These are phyloP conservation scores for Aplosporella prunicola DNA, from an alignment of 2,329 filamentous ascomycete genomes.

Conservation along the genomic window DNA sequence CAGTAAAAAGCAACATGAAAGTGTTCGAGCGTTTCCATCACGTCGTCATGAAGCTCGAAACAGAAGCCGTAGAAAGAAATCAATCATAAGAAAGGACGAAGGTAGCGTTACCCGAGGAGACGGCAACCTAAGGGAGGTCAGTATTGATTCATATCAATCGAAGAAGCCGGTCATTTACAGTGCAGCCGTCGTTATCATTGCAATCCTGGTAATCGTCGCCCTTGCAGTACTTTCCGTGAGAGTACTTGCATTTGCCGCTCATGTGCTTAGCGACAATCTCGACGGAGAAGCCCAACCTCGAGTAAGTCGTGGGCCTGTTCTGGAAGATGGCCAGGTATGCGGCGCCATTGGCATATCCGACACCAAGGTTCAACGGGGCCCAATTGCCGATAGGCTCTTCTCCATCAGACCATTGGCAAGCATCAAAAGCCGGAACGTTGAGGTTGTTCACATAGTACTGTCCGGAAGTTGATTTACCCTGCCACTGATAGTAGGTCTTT, in stretches of 20 bases:
- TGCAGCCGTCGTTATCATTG: constrained; percentile 57
- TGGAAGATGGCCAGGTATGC: constrained; percentile 80
- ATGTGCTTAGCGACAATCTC: constrained; percentile 60
- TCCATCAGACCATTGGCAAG: constrained; percentile 66
- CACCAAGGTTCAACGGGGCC: constrained; percentile 77
- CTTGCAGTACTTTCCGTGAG: constrained; percentile 51
- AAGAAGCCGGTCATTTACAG: constrained; percentile 68
- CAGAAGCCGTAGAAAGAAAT: too few species aligned
- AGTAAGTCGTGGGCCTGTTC: constrained; percentile 66
- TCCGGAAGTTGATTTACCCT: constrained; percentile 66
- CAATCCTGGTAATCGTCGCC: constrained; percentile 37
- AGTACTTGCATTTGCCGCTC: constrained; percentile 55
- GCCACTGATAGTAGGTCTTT: constrained; percentile 66
- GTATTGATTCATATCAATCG: background rate
- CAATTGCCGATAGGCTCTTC: constrained; percentile 63
- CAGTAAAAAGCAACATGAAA: too few species aligned
- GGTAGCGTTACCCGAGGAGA: constrained; percentile 1
- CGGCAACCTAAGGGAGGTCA: constrained; percentile 6
- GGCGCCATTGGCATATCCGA: constrained; percentile 55
- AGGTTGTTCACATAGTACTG: constrained; percentile 95
- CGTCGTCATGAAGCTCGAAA: too few species aligned
- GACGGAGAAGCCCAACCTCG: constrained; percentile 67
- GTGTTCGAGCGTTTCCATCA: too few species aligned
- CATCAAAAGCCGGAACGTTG: constrained; percentile 55
- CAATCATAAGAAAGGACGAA: constrained; percentile 4